Conservation (phyloP, 306 rosid genomes). For the Lathyrus aphaca region DNA sequence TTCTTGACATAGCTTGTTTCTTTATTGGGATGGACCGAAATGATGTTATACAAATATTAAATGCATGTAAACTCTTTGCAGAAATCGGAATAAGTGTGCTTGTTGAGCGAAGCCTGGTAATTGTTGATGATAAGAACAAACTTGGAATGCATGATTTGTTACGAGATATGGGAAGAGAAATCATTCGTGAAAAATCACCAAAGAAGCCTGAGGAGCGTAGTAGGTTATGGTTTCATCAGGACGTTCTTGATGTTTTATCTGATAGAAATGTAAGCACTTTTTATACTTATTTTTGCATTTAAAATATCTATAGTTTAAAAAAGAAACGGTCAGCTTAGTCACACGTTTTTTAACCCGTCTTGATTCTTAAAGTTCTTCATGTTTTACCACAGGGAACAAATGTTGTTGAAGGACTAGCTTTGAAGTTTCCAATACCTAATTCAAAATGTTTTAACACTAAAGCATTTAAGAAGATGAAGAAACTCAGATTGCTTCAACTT, state of each 20-base stretch:
- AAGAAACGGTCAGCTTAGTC: neutral
- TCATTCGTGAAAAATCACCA: neutral
- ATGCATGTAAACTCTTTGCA: neutral
- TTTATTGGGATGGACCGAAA: slow-evolving; percentile 2
- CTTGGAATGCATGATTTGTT: slow-evolving; percentile 7
- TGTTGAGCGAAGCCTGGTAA: neutral
- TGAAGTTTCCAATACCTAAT: neutral
- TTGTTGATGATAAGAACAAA: neutral
- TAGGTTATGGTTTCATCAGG: neutral
- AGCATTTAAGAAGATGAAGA: slow-evolving; percentile 37
- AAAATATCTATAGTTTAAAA: neutral
- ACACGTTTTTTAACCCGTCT: too few relatives aligned
- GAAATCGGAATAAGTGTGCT: neutral
- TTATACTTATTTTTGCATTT: neutral
- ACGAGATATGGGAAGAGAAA: too few relatives aligned
- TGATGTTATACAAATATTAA: neutral
- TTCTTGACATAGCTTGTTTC: neutral
- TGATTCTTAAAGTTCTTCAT: neutral
- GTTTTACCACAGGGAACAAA: neutral
- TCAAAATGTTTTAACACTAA: neutral
- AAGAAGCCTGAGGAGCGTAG: neutral
- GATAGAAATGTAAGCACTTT: neutral
- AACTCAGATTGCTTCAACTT: slow-evolving; percentile 29
- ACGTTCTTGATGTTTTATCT: neutral
- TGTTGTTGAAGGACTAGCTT: slow-evolving; percentile 15